These are phyloP conservation scores for Nannochloris sp. DNA, from an alignment of 139 green algal species.

Conservation along the genomic window DNA sequence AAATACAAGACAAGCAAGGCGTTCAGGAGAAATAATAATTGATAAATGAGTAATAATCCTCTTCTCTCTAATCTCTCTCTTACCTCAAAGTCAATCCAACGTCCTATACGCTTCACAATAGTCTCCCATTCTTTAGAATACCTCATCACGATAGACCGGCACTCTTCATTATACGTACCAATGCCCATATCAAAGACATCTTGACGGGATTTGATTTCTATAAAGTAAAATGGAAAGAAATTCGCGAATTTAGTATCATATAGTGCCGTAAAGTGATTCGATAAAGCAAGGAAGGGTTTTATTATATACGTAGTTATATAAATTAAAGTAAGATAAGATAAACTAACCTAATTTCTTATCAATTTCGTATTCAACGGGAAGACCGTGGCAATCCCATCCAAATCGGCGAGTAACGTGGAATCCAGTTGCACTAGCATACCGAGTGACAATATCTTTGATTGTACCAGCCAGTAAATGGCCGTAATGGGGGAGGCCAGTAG, in stretches of 20 bases:
- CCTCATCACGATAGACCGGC: constrained; percentile 95
- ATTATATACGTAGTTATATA: too few relatives aligned
- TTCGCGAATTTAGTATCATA: neutral
- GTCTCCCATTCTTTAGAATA: constrained; percentile 94
- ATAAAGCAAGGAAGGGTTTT: too few relatives aligned
- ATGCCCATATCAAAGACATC: constrained; percentile 95
- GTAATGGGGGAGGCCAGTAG: constrained; percentile 97
- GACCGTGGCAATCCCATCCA: constrained; percentile 98
- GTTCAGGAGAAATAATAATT: too few relatives aligned
- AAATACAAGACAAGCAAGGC: too few relatives aligned
- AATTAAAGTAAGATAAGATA: too few relatives aligned
- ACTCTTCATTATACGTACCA: constrained; percentile 98
- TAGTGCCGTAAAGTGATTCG: too few relatives aligned
- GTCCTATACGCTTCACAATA: constrained; percentile 85
- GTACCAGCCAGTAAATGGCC: constrained; percentile 97
- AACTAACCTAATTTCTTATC: constrained; percentile 91
- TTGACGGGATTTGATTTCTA: constrained; percentile 77
- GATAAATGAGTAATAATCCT: neutral
- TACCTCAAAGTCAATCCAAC: constrained; percentile 98
- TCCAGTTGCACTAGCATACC: constrained; percentile 81
- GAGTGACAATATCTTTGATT: constrained; percentile 97
- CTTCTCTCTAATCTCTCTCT: neutral
- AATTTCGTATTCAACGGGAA: constrained; percentile 99
- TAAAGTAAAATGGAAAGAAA: constrained; percentile 1
- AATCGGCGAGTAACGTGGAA: constrained; percentile 86